Base-by-base conservation (phyloP, 2,329 filamentous ascomycete genomes). In the Fusarium vanettenii region DNA sequence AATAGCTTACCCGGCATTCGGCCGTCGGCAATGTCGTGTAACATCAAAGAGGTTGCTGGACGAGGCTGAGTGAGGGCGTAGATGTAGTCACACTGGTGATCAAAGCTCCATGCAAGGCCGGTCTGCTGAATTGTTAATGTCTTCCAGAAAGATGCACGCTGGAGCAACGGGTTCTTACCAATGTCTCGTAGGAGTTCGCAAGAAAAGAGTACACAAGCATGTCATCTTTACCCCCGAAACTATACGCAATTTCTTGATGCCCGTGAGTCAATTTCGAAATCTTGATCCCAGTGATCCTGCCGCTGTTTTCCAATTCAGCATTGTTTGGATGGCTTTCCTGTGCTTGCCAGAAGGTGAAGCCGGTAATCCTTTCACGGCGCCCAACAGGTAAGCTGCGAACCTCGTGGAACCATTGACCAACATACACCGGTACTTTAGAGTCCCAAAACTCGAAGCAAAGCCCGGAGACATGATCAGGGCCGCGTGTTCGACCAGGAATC, bases 391-490 rank as follows among this genome's bases (percentile, higher is more conserved):
- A 16, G 25, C 48, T 22, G 0, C 5, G 13, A 27, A 61, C 41
- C 20, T 71, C 64, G 2, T 16, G 1, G 5, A 41, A 61, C 70
- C 67, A 72, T 14, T 72, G 70, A 1, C 70, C 67, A 10, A 64
- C 10, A n/a, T 64, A 72, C 2, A 48, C 2, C 1, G 64, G 31
- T 2, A 25, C 4, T 0, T 10, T 43, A 1, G 22, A 16, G 4
- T 39, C 41, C 67, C 60, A 60, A 13, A 64, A 72, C 3, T 71
- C 64, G n/a, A 72, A 62, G 29, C 48, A 43, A 10, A 72, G 35
- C 0, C 70, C 70, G 13, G 67, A 55, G 8, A 72, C 13, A 0
- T 71, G 22, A 3, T 41, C 2, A 6, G 14, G 11, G 0, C 1
- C 18, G 5, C 70, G 63, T 1, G 16, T 25, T 9, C 33, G 31